A percentile compares a stretch with the other conserved stretches of the same genome.
These are phyloP conservation scores for Penstemon newberryi DNA, from an alignment of 257 asterid species.

Conservation along the genomic window DNA sequence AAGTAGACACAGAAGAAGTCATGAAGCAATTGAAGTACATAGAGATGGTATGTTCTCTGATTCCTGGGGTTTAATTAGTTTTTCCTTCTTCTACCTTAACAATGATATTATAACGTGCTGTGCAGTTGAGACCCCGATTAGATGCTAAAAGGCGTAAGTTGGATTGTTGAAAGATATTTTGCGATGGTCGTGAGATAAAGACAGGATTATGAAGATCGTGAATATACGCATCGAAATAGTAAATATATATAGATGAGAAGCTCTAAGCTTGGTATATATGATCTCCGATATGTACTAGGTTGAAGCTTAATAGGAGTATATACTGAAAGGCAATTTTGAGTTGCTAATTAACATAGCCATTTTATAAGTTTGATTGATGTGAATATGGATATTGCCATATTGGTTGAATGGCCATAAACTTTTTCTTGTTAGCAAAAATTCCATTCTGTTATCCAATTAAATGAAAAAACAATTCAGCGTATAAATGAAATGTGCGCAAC, in stretches of 20 bases:
- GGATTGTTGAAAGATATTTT: conserved; percentile 31
- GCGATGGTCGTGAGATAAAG: conserved; percentile 1
- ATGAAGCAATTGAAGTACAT: conserved; percentile 76
- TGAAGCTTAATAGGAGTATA: too few species aligned
- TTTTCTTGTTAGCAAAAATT: too few species aligned
- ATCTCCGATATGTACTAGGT: too few species aligned
- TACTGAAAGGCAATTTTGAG: conserved; percentile 20
- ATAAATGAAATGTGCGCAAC: too few species aligned
- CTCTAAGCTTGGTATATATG: not conserved
- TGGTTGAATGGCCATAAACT: too few species aligned
- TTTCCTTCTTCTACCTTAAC: not conserved
- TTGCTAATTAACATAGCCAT: conserved; percentile 8
- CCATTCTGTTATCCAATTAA: too few species aligned
- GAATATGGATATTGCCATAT: not conserved
- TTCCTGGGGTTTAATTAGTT: conserved; percentile 4
- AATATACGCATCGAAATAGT: not conserved
- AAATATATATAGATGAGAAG: not conserved
- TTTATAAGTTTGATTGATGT: conserved; percentile 1
- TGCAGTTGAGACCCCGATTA: conserved; percentile 72
- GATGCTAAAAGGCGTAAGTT: conserved; percentile 57
- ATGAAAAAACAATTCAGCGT: too few species aligned
- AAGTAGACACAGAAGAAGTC: conserved; percentile 74
- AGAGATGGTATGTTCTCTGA: conserved; percentile 59
- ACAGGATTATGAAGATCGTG: not conserved
- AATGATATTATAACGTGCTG: conserved; percentile 6